These are phyloP conservation scores for Maudiozyma barnettii DNA, from an alignment of 805 yeast genomes.

Conservation along the genomic window DNA sequence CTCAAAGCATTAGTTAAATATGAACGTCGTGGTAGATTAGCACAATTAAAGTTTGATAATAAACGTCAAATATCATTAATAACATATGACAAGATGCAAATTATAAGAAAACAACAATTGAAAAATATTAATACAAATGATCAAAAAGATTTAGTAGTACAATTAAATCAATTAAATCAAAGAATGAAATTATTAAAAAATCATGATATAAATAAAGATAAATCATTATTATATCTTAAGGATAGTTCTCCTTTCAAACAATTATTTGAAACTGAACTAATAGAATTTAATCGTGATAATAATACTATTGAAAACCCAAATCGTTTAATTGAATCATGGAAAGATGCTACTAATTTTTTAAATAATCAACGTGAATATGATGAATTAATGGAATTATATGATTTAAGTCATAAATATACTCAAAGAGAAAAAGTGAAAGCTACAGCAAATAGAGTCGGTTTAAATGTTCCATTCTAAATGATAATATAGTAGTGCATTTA, in stretches of 20 bases:
- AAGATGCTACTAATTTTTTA: constrained; percentile 55
- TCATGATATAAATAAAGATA: constrained; percentile 8
- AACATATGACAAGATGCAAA: constrained; percentile 17
- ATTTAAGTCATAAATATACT: constrained; percentile 64
- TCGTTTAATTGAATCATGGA: constrained; percentile 31
- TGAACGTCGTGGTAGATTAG: constrained; percentile 14
- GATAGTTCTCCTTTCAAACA: constrained; percentile 11
- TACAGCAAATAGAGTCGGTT: constrained; percentile 86
- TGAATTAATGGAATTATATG: constrained; percentile 74
- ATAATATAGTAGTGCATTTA: not conserved
- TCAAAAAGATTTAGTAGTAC: constrained; percentile 2
- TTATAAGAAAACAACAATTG: constrained; percentile 10
- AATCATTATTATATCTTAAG: constrained; percentile 10
- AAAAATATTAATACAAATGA: not conserved
- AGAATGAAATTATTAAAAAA: constrained; percentile 10
- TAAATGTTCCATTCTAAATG: constrained; percentile 43
- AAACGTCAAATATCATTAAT: constrained; percentile 17
- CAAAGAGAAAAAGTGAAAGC: constrained; percentile 69
- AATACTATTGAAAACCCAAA: not conserved
- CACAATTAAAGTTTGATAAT: constrained; percentile 13
- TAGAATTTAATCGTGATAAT: not conserved
- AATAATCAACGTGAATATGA: constrained; percentile 67
- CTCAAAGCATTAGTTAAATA: constrained; percentile 17
- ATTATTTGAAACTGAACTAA: not conserved
- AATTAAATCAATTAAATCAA: constrained; percentile 9